A percentile compares a stretch with the other conserved stretches of the same genome.
These are phyloP conservation scores for Neobulgaria alba DNA, from an alignment of 2,329 filamentous ascomycete species.

Conservation along the genomic window DNA sequence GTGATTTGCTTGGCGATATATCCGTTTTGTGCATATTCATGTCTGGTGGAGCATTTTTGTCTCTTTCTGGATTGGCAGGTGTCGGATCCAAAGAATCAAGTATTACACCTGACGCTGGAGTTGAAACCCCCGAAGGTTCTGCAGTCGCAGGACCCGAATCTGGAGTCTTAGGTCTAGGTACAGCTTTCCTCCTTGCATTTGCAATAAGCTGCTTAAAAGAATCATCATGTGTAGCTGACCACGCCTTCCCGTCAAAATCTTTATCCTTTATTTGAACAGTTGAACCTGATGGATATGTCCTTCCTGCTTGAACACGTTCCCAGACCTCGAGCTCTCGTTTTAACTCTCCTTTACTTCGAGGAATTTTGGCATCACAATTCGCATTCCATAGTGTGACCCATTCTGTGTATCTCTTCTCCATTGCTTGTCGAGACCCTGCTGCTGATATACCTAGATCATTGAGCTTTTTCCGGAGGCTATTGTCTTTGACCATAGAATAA, in stretches of 20 bases:
- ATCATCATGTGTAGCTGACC: constrained; percentile 62
- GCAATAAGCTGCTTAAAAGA: constrained; percentile 77
- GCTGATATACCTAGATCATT: constrained; percentile 69
- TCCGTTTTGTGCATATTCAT: too few species aligned
- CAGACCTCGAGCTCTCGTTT: constrained; percentile 73
- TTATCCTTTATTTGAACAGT: constrained; percentile 65
- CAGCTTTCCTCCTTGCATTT: constrained; percentile 50
- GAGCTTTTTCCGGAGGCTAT: constrained; percentile 70
- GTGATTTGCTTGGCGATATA: too few species aligned
- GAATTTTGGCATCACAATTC: constrained; percentile 77
- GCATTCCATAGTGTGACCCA: constrained; percentile 97
- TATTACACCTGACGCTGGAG: not conserved
- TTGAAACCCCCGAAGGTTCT: not conserved
- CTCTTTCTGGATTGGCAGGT: too few species aligned
- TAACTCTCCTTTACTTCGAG: constrained; percentile 62
- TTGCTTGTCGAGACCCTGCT: constrained; percentile 55
- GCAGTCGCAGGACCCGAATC: not conserved
- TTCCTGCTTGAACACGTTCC: constrained; percentile 73
- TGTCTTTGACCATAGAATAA: constrained; percentile 81
- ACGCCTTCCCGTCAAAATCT: constrained; percentile 74
- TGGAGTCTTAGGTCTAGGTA: constrained; percentile 5
- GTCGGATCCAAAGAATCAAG: too few species aligned
- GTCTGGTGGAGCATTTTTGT: too few species aligned
- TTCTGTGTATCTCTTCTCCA: constrained; percentile 78
- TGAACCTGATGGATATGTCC: constrained; percentile 36